Evolutionary conservation across 257 asterid species (phyloP), one percentile per base, ranked within the genome.

Genomic region (Ehretia macrophylla): DNA sequence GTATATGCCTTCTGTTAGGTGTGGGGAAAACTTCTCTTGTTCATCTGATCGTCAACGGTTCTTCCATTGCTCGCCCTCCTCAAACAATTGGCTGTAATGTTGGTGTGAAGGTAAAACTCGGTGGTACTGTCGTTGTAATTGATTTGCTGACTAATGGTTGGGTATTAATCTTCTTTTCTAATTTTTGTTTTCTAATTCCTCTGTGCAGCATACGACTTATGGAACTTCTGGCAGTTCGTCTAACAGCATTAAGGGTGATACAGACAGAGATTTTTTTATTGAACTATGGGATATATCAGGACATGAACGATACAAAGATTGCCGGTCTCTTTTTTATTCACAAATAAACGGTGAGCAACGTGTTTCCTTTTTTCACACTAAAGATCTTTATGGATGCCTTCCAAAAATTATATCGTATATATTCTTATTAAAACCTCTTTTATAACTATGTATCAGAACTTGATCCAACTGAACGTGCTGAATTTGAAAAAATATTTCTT

Each of bases 281-380:
- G 96, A 93, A 71, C 94, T 93, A 38, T 89, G 99, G 99, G 97
- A 93, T 72, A 67, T 89, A 64, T 93, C 97, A 40, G 99, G 99
- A 45, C 99, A 93, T 23, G 99, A 89, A 53, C 84, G 97, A 66
- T 93, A 89, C 71, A 83, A 85, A 80, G 96, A 93, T 67, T 89
- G 95, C 42, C 87, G 97, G 32, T 85, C 96, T 56, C 72, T 93
- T 71, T 93, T 93, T 72, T 93, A 86, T 75, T 89, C 96, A 59
- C 97, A 93, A 79, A 85, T 89, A 73, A 89, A 85, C 70, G 99
- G 99, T 93, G 72, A 71, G 73, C 35, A 14, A 59, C 48, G 70
- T 9, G 68, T 50, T 21, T 58, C 62, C 27, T 62, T 51, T 63
- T 51, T 63, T 52, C 8, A 48, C 44, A 17, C 17, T 6, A 1